Evolutionary conservation across 768 basidiomycete species (phyloP).

Genomic region (Amanita polypyramis): DNA sequence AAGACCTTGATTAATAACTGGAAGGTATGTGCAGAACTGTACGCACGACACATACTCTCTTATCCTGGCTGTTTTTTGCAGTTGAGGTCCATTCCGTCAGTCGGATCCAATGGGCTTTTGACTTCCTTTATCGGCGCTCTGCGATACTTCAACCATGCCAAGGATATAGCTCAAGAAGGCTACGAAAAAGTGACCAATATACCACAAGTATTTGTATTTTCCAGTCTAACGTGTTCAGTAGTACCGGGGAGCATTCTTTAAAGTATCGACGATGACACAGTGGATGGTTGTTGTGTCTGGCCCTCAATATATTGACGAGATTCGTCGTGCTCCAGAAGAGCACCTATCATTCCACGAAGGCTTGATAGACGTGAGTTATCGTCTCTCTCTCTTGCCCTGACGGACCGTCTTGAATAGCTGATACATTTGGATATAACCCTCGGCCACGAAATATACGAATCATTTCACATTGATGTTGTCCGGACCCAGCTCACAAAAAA

Average conservation of each 20-base stretch:
- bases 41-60: neutral
- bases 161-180: slow-evolving; percentile 21
- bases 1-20: neutral
- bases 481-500: slow-evolving; percentile 19
- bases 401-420: slow-evolving; percentile 10
- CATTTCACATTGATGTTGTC: slow-evolving; percentile 18
- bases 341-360: slow-evolving; percentile 31
- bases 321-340: slow-evolving; percentile 37
- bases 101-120: slow-evolving; percentile 23
- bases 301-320: slow-evolving; percentile 29
- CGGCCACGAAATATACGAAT: slow-evolving; percentile 16
- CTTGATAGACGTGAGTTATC: slow-evolving; percentile 15
- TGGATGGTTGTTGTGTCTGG: slow-evolving; percentile 38
- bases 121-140: slow-evolving; percentile 22
- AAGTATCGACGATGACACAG: slow-evolving; percentile 29
- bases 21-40: neutral
- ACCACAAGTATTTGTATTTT: neutral
- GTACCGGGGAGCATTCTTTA: slow-evolving; percentile 25
- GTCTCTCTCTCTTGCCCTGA: neutral
- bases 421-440: slow-evolving; percentile 27
- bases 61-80: neutral
- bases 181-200: slow-evolving; percentile 17
- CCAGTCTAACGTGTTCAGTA: slow-evolving; percentile 10
- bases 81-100: slow-evolving; percentile 23
- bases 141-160: slow-evolving; percentile 15